Evolutionary conservation across 225 moss, liverwort and hornwort genomes (phyloP), one percentile per base, ranked within the genome.

Genomic region (Asterella californica): DNA sequence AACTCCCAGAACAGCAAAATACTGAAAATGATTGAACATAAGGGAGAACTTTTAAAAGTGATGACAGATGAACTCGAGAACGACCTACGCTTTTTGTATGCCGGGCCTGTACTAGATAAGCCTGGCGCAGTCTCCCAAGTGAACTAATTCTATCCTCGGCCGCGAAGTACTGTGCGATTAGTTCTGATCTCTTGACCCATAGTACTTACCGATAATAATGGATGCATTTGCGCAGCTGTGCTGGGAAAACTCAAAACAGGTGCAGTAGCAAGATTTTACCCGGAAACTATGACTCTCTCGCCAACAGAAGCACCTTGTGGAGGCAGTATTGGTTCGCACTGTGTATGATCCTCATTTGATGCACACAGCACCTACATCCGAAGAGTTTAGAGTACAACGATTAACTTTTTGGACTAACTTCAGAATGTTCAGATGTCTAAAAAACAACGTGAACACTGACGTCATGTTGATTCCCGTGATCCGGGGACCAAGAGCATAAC

Each of bases 271-370:
- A 30, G 19, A 75, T 37, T 64, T 46, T 75, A 92, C 72, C 96
- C 96, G 32, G 84, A 82, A 59, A 94, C 92, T 8, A 83, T 81
- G 50, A 94, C 92, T 83, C 94, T 91, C 76, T 92, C 93, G 1
- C 93, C 96, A 66, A 97, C 83, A 70, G 85, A 84, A 49, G 96
- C 90, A 15, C 88, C 91, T 47, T 78, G 65, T 7, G 96, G 93
- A 70, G 96, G 94, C 2, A 84, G 74, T 22, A 97, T 85, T 0
- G 96, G 96, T 82, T 94, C 96, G 85, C 94, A 94, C 81, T 91
- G 87, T 15, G 91, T 84, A 64, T 96, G 94, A 78, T 94, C 96
- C n/a, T 89, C 87, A 64, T 96, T 94, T 22, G 96, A 94, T 50
- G 94, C 91, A 80, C 96, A 96, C 77, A 96, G 78, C 11, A 96